A percentile compares a stretch with the other conserved stretches of the same genome.
These are phyloP conservation scores for Arctium minus DNA, from an alignment of 129 eudicot genomes.

Conservation along the genomic window DNA sequence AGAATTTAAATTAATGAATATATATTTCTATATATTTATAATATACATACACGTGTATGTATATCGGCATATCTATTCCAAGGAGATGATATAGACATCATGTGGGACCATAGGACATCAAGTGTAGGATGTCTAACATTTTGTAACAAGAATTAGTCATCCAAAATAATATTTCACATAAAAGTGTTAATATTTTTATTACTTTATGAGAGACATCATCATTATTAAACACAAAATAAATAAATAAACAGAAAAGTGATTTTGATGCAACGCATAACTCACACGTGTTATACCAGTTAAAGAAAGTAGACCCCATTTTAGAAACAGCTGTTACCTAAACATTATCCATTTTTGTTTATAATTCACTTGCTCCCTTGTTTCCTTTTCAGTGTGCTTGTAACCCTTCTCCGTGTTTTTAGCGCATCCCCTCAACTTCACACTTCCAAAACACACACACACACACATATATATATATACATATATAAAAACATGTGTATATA, in stretches of 20 bases:
- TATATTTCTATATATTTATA: no score
- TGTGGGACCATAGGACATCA: neutral
- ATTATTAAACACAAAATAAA: neutral
- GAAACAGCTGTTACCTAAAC: slow-evolving; percentile 22
- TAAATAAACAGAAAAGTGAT: neutral
- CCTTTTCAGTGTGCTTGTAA: slow-evolving; percentile 21
- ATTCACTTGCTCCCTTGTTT: slow-evolving; percentile 14
- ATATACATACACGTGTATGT: no score
- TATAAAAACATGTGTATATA: neutral
- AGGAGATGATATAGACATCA: neutral
- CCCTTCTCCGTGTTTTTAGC: slow-evolving; percentile 20
- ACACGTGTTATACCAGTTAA: slow-evolving; percentile 27
- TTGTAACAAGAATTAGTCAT: neutral
- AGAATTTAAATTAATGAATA: no score
- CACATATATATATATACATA: neutral
- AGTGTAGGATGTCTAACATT: neutral
- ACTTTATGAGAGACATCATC: no score
- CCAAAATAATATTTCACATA: neutral
- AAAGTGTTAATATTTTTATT: neutral
- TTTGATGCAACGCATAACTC: slow-evolving; percentile 14
- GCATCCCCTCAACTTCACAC: neutral
- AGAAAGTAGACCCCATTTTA: slow-evolving; percentile 1
- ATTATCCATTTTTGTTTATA: slow-evolving; percentile 27
- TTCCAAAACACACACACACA: neutral
- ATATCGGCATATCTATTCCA: no score